phyloP scores from a whole-genome alignment of 2,329 filamentous ascomycete genomes.

The Xylariomycetidae sp. region DNA sequence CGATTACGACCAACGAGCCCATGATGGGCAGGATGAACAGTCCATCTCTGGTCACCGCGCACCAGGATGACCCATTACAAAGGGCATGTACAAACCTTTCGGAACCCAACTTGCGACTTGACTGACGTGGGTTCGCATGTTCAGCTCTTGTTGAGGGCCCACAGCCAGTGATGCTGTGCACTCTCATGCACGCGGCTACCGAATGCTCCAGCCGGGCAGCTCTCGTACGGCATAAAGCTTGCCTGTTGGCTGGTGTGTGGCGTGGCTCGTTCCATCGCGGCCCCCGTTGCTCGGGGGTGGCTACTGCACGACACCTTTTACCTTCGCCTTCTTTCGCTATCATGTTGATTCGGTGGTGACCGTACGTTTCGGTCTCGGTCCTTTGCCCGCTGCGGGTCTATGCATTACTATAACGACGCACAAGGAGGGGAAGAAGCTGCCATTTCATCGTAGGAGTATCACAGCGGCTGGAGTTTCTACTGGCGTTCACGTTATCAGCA shows the following conservation, averaged over 20 bases:
- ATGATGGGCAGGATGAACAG: conserved; percentile 54
- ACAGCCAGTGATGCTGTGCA: conserved; percentile 24
- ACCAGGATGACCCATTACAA: conserved; percentile 51
- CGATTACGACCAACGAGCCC: conserved; percentile 63
- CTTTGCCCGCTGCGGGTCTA: conserved; percentile 15
- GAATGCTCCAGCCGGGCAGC: too few species aligned
- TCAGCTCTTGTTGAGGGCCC: conserved; percentile 27
- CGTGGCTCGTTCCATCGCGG: too few species aligned
- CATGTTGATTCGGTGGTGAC: too few species aligned
- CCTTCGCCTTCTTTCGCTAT: conserved; percentile 18
- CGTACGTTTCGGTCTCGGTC: too few species aligned
- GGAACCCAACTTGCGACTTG: conserved; percentile 26
- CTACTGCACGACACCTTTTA: too few species aligned
- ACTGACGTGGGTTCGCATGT: conserved; percentile 21
- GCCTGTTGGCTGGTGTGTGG: too few species aligned
- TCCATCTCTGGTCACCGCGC: conserved; percentile 54
- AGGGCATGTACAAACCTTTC: conserved; percentile 46
- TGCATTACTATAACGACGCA: conserved; percentile 19
- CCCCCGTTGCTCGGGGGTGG: too few species aligned
- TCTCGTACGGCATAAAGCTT: too few species aligned
- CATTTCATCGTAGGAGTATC: conserved; percentile 13
- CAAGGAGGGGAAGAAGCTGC: conserved; percentile 7
- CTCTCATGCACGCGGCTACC: too few species aligned
- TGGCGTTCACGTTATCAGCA: too few species aligned
- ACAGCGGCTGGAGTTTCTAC: conserved; percentile 22